Percentiles rank a stretch among this genome's conserved stretches.
These are phyloP conservation scores for Ottelia alismoides DNA, from an alignment of 106 monocot genomes.

Conservation along the genomic window DNA sequence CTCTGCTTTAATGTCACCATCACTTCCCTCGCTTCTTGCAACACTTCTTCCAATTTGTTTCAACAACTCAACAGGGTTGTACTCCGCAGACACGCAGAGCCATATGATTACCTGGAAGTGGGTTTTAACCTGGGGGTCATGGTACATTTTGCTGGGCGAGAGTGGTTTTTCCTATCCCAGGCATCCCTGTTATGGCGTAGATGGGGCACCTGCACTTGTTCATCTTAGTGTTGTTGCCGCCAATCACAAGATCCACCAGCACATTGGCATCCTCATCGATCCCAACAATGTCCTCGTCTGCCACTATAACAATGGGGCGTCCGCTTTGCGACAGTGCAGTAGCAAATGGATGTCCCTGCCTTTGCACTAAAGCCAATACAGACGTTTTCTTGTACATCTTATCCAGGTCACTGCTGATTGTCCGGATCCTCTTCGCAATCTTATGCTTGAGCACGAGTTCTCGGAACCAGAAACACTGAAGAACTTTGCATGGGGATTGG, in stretches of 20 bases:
- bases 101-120: conserved; percentile 21
- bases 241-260: conserved; percentile 1
- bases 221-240: background rate
- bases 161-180: conserved; percentile 39
- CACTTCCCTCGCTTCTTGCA: background rate
- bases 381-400: background rate
- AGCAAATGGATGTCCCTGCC: too few relatives aligned
- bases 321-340: background rate
- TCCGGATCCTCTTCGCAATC: background rate
- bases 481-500: too few relatives aligned
- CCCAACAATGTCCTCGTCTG: conserved; percentile 2
- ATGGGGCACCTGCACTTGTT: background rate
- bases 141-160: conserved; percentile 31
- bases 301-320: background rate
- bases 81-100: conserved; percentile 17
- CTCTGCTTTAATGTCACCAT: background rate
- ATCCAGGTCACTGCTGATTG: background rate
- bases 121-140: conserved; percentile 9
- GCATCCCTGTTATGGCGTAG: conserved; percentile 20
- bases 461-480: background rate
- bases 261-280: conserved; percentile 3
- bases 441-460: background rate
- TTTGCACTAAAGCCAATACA: background rate
- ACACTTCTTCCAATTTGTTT: background rate
- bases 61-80: background rate